Percentiles rank a stretch among this genome's conserved stretches.
Evolutionary conservation across 2,329 filamentous ascomycete species (phyloP).

Genomic region (Fusarium temperatum): DNA sequence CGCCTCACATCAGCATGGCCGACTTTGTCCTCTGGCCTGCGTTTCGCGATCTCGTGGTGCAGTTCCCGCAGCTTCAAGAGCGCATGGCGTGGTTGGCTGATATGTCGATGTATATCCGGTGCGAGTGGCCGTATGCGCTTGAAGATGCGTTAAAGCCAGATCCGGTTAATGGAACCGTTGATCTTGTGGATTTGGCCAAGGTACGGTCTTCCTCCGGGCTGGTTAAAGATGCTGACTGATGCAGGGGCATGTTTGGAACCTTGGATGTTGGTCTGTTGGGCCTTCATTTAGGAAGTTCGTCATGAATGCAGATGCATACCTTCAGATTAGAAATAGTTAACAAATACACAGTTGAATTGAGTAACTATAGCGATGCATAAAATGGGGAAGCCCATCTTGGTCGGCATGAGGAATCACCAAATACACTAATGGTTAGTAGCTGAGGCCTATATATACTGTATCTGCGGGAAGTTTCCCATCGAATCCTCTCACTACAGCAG

Average conservation of each 20-base stretch:
- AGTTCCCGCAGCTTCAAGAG: conserved; percentile 14
- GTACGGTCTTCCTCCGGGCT: accelerated
- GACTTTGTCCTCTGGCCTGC: conserved; percentile 19
- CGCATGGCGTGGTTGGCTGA: conserved; percentile 13
- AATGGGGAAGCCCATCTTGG: accelerated
- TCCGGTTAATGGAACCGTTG: not conserved
- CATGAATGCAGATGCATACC: not conserved
- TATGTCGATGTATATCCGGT: not conserved
- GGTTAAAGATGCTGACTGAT: not conserved
- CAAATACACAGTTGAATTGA: accelerated
- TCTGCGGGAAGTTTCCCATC: accelerated
- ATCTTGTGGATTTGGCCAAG: conserved; percentile 15
- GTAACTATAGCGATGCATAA: accelerated
- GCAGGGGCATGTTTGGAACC: conserved; percentile 14
- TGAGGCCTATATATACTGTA: accelerated
- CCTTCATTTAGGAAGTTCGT: conserved; percentile 1
- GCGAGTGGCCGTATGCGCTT: conserved; percentile 11
- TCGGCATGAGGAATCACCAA: accelerated
- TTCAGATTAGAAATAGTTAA: not conserved
- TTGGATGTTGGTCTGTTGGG: conserved; percentile 15
- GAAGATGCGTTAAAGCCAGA: not conserved
- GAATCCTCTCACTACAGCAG: conserved; percentile 11
- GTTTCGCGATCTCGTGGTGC: conserved; percentile 7
- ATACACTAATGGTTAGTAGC: accelerated
- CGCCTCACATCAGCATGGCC: conserved; percentile 10